Evolutionary conservation across 305 asterid genomes (phyloP), one percentile per base, ranked within the genome.

Genomic region (Ajuga reptans): DNA sequence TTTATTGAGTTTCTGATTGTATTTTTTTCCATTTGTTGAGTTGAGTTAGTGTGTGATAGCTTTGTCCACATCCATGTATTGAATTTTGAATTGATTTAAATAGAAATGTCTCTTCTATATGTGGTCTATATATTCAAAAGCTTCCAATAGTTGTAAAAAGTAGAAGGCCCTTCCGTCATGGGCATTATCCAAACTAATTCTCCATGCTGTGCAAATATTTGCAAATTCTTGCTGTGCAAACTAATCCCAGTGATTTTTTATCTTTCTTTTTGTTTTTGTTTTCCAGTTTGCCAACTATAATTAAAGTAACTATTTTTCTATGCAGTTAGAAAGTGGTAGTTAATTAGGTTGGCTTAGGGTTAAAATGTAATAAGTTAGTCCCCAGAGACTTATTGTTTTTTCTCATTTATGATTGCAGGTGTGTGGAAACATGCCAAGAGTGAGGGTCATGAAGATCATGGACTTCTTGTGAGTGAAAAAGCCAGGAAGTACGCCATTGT

Each of bases 391-490:
- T 12, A 57, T 16, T 54, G 15, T 9, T 52, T 46, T 17, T 47
- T 49, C 74, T 68, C 36, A 15, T 43, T 24, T 70, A 10, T 79
- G 9, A 37, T 56, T 11, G 27, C 71, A 93, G 99, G 99, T 57
- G 95, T 82, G 56, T 93, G 99, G 99, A 93, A 93, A 71, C 97
- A 85, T 70, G 80, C 58, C 11, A 91, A 91, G 90, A 91, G 99
- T 45, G 94, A 87, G 71, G 99, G 99, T 17, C 97, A 91, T 69
- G 97, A 91, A 11, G 99, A 93, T 77, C 77, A 80, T 76, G 99
- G 99, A 21, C 97, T 93, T 84, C 93, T 93, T 71, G 99, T 93
- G 36, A 84, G 89, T 18, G 95, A 91, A 76, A 83, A 83, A 78
- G 99, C 97, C 24, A 81, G 84, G 83, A 94, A 94, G 57, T 78